Evolutionary conservation across 2,329 filamentous ascomycete genomes (phyloP).

Genomic region (Claviceps quebecensis): DNA sequence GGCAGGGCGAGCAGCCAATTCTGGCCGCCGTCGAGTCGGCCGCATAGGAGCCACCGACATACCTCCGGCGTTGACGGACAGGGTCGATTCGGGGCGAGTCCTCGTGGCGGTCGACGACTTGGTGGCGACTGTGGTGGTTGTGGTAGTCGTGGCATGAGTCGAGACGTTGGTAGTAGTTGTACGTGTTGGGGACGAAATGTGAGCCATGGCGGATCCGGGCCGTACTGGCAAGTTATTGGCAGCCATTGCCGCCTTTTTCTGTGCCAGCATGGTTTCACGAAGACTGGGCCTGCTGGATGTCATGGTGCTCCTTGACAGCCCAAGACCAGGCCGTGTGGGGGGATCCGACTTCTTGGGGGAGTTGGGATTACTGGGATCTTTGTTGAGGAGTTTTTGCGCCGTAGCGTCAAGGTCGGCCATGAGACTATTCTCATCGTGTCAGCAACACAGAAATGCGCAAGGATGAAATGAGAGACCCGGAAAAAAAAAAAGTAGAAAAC

Average conservation of each 20-base stretch:
- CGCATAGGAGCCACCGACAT: conserved; percentile 52
- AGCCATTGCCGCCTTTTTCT: conserved; percentile 50
- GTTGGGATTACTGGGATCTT: conserved; percentile 71
- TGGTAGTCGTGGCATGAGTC: conserved; percentile 8
- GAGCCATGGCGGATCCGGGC: conserved; percentile 51
- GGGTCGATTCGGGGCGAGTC: conserved; percentile 28
- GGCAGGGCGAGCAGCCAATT: conserved; percentile 43
- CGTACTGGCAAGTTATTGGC: conserved; percentile 37
- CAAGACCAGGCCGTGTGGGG: conserved; percentile 39
- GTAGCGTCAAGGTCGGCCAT: conserved; percentile 66
- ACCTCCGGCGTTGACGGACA: conserved; percentile 36
- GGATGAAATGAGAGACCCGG: not conserved
- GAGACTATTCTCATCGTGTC: conserved; percentile 37
- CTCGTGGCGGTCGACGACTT: conserved; percentile 22
- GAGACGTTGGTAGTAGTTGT: conserved; percentile 20
- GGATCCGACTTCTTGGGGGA: conserved; percentile 38
- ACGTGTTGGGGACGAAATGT: conserved; percentile 37
- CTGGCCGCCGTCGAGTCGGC: conserved; percentile 42
- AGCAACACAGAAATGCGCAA: conserved; percentile 6
- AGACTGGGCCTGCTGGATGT: conserved; percentile 49
- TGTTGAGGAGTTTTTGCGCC: conserved; percentile 66
- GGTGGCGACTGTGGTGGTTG: conserved; percentile 11
- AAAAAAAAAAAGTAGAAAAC: not conserved
- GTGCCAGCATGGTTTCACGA: conserved; percentile 71
- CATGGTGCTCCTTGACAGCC: conserved; percentile 50